Base-by-base conservation (phyloP, 345 rosid genomes). In the Citrus reticulata region DNA sequence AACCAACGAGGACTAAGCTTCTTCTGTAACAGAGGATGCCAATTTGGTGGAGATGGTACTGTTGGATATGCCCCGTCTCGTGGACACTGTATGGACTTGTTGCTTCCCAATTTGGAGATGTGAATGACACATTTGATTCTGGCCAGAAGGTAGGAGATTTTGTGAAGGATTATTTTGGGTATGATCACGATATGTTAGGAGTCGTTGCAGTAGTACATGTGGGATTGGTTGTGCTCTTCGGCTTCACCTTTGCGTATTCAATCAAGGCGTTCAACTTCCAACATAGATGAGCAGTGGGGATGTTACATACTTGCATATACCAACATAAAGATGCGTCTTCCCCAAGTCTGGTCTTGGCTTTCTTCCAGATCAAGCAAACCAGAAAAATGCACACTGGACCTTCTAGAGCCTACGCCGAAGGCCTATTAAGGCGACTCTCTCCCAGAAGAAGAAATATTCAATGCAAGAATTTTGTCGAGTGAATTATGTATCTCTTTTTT, bases 211-310 rank as follows among this genome's bases (percentile, higher is more conserved):
- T 77, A 4, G 82, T 90, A 35, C 81, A 79, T 19, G 89, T 92
- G 29, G 93, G 90, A 65, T 80, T 89, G 4, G 72, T 82, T 1
- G 35, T 92, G 78, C 84, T 83, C 40, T 90, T 95, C 62, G 94
- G 89, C 0, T 81, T 93, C 89, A 86, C 79, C 75, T 95, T 93
- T 75, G 98, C 98, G 29, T 77, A 82, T 77, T 89, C 95, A 7
- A 93, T 93, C 79, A 91, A 85, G 83, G 68, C 76, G 29, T 92
- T 95, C 79, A 93, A 92, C 84, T 95, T 95, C 93, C 95, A 90
- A 79, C 91, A 83, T 49, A 80, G 94, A 83, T 92, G 77, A 86
- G 51, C 4, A 46, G 1, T 46, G 51, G 51, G 16, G 30, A 51
- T 35, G 76, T 57, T 55, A 8, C 20, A 30, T 4, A 9, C 49